Percentiles rank a stretch among this genome's conserved stretches.
phyloP scores from a whole-genome alignment of 805 yeast species.

The Wickerhamiella azymoides region DNA sequence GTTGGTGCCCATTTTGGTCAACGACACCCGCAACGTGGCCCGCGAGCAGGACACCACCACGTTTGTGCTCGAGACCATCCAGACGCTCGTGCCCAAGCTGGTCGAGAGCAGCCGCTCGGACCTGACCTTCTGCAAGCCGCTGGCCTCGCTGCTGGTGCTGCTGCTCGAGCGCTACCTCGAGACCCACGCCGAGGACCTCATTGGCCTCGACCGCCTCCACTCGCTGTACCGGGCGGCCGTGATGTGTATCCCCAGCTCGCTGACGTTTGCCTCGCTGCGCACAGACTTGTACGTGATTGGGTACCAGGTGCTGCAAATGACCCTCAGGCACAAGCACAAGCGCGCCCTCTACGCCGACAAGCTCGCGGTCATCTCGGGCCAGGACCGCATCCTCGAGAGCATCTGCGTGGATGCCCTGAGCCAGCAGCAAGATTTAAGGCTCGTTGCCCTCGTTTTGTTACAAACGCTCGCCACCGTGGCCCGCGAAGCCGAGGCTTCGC shows the following conservation, averaged over 20 bases:
- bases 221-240: slow-evolving; percentile 63
- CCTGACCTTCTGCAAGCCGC: slow-evolving; percentile 53
- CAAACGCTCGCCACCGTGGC: slow-evolving; percentile 52
- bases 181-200: slow-evolving; percentile 18
- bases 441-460: slow-evolving; percentile 61
- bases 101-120: slow-evolving; percentile 60
- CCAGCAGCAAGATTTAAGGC: slow-evolving; percentile 63
- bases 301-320: slow-evolving; percentile 47
- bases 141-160: slow-evolving; percentile 62
- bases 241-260: slow-evolving; percentile 57
- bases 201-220: slow-evolving; percentile 36
- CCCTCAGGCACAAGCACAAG: slow-evolving; percentile 22
- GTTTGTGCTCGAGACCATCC: slow-evolving; percentile 65
- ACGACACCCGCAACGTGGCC: slow-evolving; percentile 31
- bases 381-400: slow-evolving; percentile 46
- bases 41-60: slow-evolving; percentile 29
- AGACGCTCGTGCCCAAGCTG: slow-evolving; percentile 59
- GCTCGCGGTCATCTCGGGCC: slow-evolving; percentile 36
- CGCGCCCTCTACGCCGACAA: slow-evolving; percentile 30
- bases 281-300: slow-evolving; percentile 68
- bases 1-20: slow-evolving; percentile 56
- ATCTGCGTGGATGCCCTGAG: slow-evolving; percentile 66
- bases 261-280: slow-evolving; percentile 52
- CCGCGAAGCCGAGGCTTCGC: slow-evolving; percentile 35
- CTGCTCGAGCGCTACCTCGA: slow-evolving; percentile 49